Evolutionary conservation across 495 filamentous ascomycete genomes (phyloP).

Genomic region (Evernia prunastri): DNA sequence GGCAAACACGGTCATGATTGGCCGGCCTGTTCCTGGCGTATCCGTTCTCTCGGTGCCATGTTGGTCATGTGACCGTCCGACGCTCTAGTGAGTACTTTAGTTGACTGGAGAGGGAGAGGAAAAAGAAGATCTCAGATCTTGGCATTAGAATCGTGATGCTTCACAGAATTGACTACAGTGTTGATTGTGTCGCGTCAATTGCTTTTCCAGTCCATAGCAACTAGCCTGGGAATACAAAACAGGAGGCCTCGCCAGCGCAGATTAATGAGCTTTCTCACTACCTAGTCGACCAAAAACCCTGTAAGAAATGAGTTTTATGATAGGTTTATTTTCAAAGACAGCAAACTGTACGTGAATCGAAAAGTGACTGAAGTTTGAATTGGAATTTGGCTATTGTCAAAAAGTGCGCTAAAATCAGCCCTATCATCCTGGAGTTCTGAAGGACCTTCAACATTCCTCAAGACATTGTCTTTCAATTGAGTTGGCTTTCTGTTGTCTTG

Average conservation of each 20-base stretch:
- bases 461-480: too few relatives aligned
- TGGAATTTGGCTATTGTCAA: neutral
- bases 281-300: neutral
- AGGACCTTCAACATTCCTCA: too few relatives aligned
- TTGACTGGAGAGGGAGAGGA: slow-evolving; percentile 3
- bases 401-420: slow-evolving; percentile 14
- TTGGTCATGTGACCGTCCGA: slow-evolving; percentile 22
- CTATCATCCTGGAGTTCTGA: slow-evolving; percentile 1
- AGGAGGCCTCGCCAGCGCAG: neutral
- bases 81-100: too few relatives aligned
- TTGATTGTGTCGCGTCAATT: neutral
- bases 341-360: neutral
- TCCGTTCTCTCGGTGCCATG: slow-evolving; percentile 19
- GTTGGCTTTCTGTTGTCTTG: neutral
- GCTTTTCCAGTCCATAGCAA: neutral
- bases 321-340: neutral
- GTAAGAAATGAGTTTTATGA: neutral
- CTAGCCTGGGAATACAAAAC: neutral
- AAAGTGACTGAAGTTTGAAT: neutral
- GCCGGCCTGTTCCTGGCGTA: slow-evolving; percentile 4
- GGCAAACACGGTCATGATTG: slow-evolving; percentile 8
- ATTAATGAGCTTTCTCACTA: neutral
- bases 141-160: neutral
- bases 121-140: neutral
- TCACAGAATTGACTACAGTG: too few relatives aligned